Base-by-base conservation (phyloP, 2,329 filamentous ascomycete species). In the Didymella glomerata region DNA sequence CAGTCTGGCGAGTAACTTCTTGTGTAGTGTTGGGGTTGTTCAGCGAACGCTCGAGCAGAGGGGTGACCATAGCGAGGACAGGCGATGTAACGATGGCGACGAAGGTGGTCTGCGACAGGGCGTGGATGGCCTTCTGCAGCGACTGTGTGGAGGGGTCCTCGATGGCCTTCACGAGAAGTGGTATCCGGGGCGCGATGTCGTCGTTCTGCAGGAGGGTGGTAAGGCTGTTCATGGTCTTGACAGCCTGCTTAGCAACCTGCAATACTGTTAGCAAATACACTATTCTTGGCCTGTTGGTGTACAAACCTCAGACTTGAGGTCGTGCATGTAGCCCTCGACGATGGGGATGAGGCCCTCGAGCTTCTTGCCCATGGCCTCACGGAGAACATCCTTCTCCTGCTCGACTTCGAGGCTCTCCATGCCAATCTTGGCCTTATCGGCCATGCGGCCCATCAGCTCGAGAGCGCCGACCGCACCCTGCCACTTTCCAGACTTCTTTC, bases 41-140 rank as follows among this genome's bases (percentile, higher is more conserved):
- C 62, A 99, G 86, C 18, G 93, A 92, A 68, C 95, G 90, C 81
- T 98, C 95, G 27, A 99, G 87, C 68, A 98, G 90, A 45, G 95
- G 95, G 1, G 95, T 99, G 54, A 99, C 85, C 55, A 99, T 88
- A 18, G 95, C 95, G 57, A 99, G 87, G 5, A 98, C 94, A 10
- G 95, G 95, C 9, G 94, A 97, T 13, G 93, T 97, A 69, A 99
- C 95, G 65, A 96, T 86, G 55, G 95, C 93, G 52, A 99, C 95
- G 69, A 99, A 99, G n/a, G 95, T 99, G 11, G 95, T 99, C 81
- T 96, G 92, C 4, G 93, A 97, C 45, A 99, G 84, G 45, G 93
- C 95, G 75, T 97, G 95, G 66, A 99, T 98, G 30, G 95, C 93
- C 83, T 97, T 97, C 76, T 97, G 92, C 55, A 96, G 85, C 27